Evolutionary conservation across 768 basidiomycete genomes (phyloP).

Genomic region (Podaxis pistillaris): DNA sequence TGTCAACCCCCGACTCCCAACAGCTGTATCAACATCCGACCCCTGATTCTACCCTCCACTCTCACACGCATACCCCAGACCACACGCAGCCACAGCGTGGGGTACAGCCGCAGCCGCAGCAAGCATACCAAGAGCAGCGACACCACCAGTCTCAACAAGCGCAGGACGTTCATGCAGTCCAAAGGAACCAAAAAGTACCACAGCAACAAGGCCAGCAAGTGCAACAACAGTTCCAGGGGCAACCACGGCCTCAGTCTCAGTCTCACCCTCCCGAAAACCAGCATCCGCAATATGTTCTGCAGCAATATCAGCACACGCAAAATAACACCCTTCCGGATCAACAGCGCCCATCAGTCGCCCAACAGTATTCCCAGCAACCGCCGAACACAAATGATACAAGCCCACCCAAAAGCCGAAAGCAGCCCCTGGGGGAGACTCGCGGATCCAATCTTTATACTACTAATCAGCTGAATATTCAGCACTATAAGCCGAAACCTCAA

Average conservation of each 20-base stretch:
- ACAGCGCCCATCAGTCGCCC: background rate
- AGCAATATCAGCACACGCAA: conserved; percentile 15
- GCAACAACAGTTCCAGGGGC: background rate
- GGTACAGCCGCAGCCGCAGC: conserved; percentile 8
- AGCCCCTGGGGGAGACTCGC: background rate
- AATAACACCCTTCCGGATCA: conserved; percentile 7
- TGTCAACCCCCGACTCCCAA: conserved; percentile 22
- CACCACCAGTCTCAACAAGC: background rate
- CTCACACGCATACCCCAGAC: conserved; percentile 29
- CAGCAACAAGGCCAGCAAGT: conserved; percentile 5
- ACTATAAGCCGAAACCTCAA: conserved; percentile 1
- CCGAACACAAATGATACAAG: background rate
- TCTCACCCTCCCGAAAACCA: background rate
- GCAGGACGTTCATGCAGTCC: background rate
- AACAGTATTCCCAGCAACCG: background rate
- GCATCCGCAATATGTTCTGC: background rate
- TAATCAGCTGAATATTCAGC: conserved; percentile 4
- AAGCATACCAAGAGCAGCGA: conserved; percentile 17
- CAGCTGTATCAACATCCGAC: conserved; percentile 21
- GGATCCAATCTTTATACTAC: background rate
- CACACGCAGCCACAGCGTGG: conserved; percentile 17
- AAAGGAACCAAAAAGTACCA: background rate
- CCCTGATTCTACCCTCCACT: conserved; percentile 25
- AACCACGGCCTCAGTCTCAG: background rate
- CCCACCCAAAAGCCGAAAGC: background rate